phyloP scores from a whole-genome alignment of 2,329 filamentous ascomycete genomes.

The Monilinia fructicola region DNA sequence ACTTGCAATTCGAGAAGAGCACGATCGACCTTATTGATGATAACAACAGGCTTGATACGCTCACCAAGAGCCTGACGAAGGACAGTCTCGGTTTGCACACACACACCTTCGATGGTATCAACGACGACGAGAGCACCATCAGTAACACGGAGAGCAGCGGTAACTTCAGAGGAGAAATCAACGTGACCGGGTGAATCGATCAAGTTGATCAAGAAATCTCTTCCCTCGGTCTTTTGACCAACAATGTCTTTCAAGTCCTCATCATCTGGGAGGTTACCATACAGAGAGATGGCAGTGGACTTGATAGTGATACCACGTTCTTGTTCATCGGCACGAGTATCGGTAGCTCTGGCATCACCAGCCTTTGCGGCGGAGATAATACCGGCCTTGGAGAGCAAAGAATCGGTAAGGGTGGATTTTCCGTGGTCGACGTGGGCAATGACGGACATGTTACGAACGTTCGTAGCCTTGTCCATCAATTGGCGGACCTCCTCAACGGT shows the following conservation, averaged over 20 bases:
- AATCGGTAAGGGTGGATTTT: conserved; percentile 99
- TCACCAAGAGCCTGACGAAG: conserved; percentile 98
- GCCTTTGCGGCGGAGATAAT: conserved; percentile 98
- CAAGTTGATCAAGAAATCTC: conserved; percentile 99
- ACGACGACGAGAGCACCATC: conserved; percentile 99
- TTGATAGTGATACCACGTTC: conserved; percentile 99
- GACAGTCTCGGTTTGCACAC: conserved; percentile 99
- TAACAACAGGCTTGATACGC: conserved; percentile 99
- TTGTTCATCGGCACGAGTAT: conserved; percentile 96
- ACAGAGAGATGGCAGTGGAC: conserved; percentile 99
- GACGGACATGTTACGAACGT: conserved; percentile 96
- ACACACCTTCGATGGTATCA: conserved; percentile 99
- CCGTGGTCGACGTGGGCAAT: conserved; percentile 99
- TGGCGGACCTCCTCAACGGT: conserved; percentile 89
- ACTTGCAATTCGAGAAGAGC: conserved; percentile 98
- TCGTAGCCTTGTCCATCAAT: conserved; percentile 77
- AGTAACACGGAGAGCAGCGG: conserved; percentile 98
- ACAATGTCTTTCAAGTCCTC: conserved; percentile 96
- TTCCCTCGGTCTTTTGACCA: conserved; percentile 81
- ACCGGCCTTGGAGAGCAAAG: conserved; percentile 97
- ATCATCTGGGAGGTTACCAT: conserved; percentile 73
- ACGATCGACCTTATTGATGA: conserved; percentile 99
- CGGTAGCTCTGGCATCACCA: conserved; percentile 91
- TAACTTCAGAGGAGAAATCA: conserved; percentile 99
- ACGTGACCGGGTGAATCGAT: conserved; percentile 99